phyloP scores from a whole-genome alignment of 129 eudicot species.

The Tagetes patula region DNA sequence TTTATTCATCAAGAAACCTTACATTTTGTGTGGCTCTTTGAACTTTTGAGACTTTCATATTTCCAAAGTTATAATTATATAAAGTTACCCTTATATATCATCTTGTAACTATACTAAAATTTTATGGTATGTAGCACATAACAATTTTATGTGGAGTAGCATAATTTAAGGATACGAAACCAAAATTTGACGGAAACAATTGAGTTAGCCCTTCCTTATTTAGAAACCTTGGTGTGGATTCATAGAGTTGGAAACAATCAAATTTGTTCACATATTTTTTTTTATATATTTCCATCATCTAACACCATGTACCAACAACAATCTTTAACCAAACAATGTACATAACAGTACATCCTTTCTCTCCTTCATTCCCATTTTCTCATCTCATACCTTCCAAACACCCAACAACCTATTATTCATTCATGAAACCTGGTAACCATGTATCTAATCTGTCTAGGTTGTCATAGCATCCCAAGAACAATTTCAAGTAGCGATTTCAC shows the following conservation, averaged over 20 bases:
- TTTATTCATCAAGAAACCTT: no score
- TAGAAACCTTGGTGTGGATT: slow-evolving; percentile 3
- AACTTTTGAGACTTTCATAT: no score
- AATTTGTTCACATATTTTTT: slow-evolving; percentile 3
- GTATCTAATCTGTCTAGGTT: slow-evolving; percentile 41
- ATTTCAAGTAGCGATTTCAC: slow-evolving; percentile 33
- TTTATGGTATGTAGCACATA: no score
- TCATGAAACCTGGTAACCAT: slow-evolving; percentile 6
- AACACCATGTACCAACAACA: slow-evolving; percentile 19
- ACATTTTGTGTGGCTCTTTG: no score
- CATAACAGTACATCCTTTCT: slow-evolving; percentile 13
- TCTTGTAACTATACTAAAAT: no score
- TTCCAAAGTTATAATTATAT: no score
- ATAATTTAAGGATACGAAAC: slow-evolving; percentile 2
- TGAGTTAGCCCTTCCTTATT: not conserved
- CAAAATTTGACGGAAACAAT: not conserved
- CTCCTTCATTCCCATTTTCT: slow-evolving; percentile 21
- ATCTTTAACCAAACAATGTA: slow-evolving; percentile 22
- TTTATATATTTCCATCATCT: not conserved
- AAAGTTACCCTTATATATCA: no score
- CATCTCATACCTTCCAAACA: slow-evolving; percentile 15
- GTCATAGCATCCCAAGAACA: slow-evolving; percentile 44
- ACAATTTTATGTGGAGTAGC: slow-evolving; percentile 6
- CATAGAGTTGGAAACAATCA: slow-evolving; percentile 11
- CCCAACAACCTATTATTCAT: not conserved